Conservation (phyloP, 2,329 filamentous ascomycete species). For the Cladosporium sphaerospermum region DNA sequence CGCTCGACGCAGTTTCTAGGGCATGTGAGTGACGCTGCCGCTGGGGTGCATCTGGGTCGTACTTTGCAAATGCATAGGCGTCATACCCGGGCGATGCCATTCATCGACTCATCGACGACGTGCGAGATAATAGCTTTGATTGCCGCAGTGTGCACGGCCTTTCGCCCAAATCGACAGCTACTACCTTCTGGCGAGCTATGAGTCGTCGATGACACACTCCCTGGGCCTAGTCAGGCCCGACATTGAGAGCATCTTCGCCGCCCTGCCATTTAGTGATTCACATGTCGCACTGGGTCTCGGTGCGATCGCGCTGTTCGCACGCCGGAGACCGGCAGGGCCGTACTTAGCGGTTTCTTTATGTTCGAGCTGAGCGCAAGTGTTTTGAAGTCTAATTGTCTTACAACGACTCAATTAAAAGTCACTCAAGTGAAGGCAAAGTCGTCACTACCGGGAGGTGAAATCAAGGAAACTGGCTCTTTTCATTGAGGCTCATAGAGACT, state of each 20-base stretch:
- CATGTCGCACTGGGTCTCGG: constrained; percentile 25
- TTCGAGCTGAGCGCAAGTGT: constrained; percentile 51
- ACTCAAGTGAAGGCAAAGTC: constrained; percentile 60
- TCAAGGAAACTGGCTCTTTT: constrained; percentile 59
- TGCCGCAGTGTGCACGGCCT: too few relatives aligned
- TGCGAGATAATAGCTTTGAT: too few relatives aligned
- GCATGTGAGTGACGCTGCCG: too few relatives aligned
- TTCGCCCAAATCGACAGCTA: too few relatives aligned
- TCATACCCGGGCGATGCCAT: too few relatives aligned
- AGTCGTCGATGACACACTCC: too few relatives aligned
- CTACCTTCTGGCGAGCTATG: too few relatives aligned
- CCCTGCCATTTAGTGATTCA: constrained; percentile 47
- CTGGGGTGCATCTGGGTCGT: too few relatives aligned
- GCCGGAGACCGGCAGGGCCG: constrained; percentile 50
- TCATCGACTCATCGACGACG: too few relatives aligned
- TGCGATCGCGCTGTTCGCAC: constrained; percentile 30
- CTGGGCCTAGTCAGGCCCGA: constrained; percentile 30
- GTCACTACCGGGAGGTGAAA: constrained; percentile 47
- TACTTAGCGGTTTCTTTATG: constrained; percentile 61
- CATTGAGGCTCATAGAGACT: background rate
- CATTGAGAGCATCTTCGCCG: constrained; percentile 47
- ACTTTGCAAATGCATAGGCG: too few relatives aligned
- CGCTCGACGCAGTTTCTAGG: too few relatives aligned
- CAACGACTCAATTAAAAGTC: constrained; percentile 45
- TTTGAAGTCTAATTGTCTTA: constrained; percentile 55